These are phyloP conservation scores for Cryptococcus amylolentus DNA, from an alignment of 1,284 basidiomycete species.

Conservation along the genomic window DNA sequence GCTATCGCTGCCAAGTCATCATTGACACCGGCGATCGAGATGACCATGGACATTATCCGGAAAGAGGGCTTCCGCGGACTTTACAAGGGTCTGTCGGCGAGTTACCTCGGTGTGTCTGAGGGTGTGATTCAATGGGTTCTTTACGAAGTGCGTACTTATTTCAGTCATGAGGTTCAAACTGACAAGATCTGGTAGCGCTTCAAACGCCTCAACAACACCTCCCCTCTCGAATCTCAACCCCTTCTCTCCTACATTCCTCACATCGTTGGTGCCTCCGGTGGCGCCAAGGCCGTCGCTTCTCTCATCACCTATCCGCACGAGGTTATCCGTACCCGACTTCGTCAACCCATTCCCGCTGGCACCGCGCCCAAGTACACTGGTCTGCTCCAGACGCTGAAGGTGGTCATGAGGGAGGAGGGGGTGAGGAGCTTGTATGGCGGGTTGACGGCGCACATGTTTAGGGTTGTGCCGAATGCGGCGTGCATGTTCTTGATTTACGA, in stretches of 20 bases:
- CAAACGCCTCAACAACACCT: constrained; percentile 32
- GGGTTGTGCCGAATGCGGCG: constrained; percentile 94
- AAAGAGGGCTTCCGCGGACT: constrained; percentile 84
- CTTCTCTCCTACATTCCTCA: constrained; percentile 57
- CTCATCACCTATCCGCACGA: constrained; percentile 96
- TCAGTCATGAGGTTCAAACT: background rate
- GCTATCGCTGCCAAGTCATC: constrained; percentile 20
- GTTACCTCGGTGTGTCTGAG: constrained; percentile 93
- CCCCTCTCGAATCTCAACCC: constrained; percentile 59
- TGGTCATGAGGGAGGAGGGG: constrained; percentile 89
- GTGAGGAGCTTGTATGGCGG: constrained; percentile 77
- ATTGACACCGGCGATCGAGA: constrained; percentile 33
- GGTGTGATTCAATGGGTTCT: constrained; percentile 97
- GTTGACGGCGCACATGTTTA: constrained; percentile 88
- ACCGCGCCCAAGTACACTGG: constrained; percentile 66
- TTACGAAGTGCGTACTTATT: constrained; percentile 61
- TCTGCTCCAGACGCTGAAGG: constrained; percentile 74
- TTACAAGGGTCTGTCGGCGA: constrained; percentile 92
- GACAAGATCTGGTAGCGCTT: constrained; percentile 26
- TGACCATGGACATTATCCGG: constrained; percentile 68
- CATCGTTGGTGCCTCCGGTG: constrained; percentile 86
- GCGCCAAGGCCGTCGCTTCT: constrained; percentile 88
- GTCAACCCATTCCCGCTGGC: constrained; percentile 60
- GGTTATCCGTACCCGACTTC: constrained; percentile 85
- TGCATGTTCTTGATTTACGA: constrained; percentile 72